These are phyloP conservation scores for Aspergillus calidoustus DNA, from an alignment of 2,329 filamentous ascomycete genomes.

Conservation along the genomic window DNA sequence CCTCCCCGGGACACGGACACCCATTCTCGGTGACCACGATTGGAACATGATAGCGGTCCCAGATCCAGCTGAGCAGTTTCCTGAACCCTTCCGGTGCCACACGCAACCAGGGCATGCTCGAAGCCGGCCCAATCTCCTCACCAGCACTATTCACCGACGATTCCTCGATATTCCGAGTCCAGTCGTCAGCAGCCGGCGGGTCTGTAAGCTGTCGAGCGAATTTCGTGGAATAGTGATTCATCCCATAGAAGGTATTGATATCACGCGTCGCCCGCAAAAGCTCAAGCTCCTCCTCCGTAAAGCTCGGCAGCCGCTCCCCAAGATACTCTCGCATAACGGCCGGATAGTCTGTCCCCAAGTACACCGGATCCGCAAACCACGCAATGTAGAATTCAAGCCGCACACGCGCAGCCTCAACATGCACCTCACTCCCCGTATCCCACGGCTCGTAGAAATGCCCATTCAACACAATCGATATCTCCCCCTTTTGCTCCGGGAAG, in stretches of 20 bases:
- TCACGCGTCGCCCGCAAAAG: background rate
- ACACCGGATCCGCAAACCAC: constrained; percentile 48
- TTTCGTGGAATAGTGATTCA: constrained; percentile 24
- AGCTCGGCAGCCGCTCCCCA: constrained; percentile 7
- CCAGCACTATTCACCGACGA: constrained; percentile 12
- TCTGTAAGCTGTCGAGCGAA: constrained; percentile 9
- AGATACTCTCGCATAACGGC: constrained; percentile 25
- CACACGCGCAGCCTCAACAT: constrained; percentile 27
- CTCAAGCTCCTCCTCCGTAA: background rate
- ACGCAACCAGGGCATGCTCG: constrained; percentile 18
- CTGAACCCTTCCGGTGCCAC: constrained; percentile 12
- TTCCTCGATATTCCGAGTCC: constrained; percentile 18
- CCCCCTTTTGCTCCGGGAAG: background rate
- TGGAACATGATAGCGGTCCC: constrained; percentile 6
- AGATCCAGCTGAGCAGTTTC: constrained; percentile 16
- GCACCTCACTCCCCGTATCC: constrained; percentile 18
- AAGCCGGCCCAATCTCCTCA: constrained; percentile 1
- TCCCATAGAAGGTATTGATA: constrained; percentile 21
- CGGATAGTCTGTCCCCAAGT: constrained; percentile 46
- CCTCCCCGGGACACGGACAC: constrained; percentile 13
- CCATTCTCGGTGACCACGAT: constrained; percentile 21
- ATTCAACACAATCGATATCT: constrained; percentile 10
- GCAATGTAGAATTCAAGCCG: constrained; percentile 34
- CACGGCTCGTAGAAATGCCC: constrained; percentile 39
- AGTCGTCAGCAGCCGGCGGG: constrained; percentile 17